A percentile compares a stretch with the other conserved stretches of the same genome.
Conservation (phyloP, 1,284 basidiomycete species). For the Exobasidium rhododendri region DNA sequence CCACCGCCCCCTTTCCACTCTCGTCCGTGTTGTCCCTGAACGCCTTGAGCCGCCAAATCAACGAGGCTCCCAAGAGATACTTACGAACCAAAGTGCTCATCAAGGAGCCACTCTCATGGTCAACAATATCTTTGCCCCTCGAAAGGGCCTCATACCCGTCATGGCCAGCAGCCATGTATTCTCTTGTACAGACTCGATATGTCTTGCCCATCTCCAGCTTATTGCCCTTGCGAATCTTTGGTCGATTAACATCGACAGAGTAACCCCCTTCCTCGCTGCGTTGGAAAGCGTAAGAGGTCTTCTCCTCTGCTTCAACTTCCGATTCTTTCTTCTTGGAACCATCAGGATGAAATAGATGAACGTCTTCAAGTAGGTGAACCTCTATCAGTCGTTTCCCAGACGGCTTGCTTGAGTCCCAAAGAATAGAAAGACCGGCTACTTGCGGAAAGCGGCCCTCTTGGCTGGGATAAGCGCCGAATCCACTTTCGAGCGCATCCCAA, state of each 20-base stretch:
- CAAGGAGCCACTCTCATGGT: conserved; percentile 78
- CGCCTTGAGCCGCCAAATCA: conserved; percentile 42
- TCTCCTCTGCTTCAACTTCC: conserved; percentile 1
- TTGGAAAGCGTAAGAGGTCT: conserved; percentile 13
- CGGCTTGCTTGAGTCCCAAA: conserved; percentile 73
- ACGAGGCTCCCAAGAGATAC: conserved; percentile 68
- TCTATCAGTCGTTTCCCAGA: conserved; percentile 36
- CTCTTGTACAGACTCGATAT: conserved; percentile 73
- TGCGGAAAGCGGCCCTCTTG: conserved; percentile 91
- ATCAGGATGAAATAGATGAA: conserved; percentile 15
- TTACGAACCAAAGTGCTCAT: conserved; percentile 78
- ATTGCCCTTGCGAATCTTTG: conserved; percentile 22
- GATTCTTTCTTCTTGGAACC: conserved; percentile 16
- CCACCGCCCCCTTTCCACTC: conserved; percentile 14
- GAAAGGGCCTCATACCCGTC: conserved; percentile 76
- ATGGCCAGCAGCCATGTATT: conserved; percentile 67
- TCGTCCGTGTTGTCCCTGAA: conserved; percentile 17
- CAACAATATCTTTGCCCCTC: conserved; percentile 69
- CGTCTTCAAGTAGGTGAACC: conserved; percentile 35
- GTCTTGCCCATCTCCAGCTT: conserved; percentile 33
- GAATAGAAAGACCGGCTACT: conserved; percentile 77
- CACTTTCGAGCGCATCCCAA: conserved; percentile 76
- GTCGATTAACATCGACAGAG: conserved; percentile 24
- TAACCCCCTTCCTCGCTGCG: conserved; percentile 56
- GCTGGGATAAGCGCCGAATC: conserved; percentile 75